These are phyloP conservation scores for Dendrocalamus latiflorus DNA, from an alignment of 202 grass and related monocot species.

Conservation along the genomic window DNA sequence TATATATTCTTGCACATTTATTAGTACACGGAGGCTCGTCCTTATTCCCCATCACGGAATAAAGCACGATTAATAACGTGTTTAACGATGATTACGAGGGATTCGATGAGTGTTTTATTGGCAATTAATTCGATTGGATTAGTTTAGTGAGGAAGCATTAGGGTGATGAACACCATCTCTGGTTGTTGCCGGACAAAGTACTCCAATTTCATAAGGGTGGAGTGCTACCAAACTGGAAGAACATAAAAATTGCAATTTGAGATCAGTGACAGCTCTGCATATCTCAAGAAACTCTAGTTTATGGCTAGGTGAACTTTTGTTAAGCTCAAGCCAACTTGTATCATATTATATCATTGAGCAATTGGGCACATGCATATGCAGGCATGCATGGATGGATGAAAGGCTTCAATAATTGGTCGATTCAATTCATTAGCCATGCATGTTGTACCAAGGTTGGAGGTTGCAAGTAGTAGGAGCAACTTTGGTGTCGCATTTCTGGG, in stretches of 20 bases:
- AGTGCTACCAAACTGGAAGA: background rate
- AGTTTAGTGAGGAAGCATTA: background rate
- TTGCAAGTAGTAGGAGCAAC: background rate
- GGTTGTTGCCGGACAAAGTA: background rate
- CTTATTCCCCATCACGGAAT: constrained; percentile 14
- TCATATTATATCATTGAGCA: background rate
- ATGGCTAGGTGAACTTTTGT: constrained; percentile 6
- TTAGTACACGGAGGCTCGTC: too few relatives aligned
- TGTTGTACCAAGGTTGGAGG: background rate
- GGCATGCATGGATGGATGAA: constrained; percentile 7
- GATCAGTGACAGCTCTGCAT: constrained; percentile 22
- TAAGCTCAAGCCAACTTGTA: background rate
- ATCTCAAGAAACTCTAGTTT: constrained; percentile 17
- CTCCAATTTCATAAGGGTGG: background rate
- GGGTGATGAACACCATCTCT: background rate
- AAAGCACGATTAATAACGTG: background rate
- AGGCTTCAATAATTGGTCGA: constrained; percentile 39
- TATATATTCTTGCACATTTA: background rate
- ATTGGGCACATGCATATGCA: constrained; percentile 23
- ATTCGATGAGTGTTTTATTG: background rate
- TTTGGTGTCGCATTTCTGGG: background rate
- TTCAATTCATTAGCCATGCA: background rate
- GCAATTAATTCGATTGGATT: background rate
- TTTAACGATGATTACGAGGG: constrained; percentile 1
- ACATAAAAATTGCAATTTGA: background rate